Base-by-base conservation (phyloP, 2,329 filamentous ascomycete species). In the Colletotrichum eleusines region DNA sequence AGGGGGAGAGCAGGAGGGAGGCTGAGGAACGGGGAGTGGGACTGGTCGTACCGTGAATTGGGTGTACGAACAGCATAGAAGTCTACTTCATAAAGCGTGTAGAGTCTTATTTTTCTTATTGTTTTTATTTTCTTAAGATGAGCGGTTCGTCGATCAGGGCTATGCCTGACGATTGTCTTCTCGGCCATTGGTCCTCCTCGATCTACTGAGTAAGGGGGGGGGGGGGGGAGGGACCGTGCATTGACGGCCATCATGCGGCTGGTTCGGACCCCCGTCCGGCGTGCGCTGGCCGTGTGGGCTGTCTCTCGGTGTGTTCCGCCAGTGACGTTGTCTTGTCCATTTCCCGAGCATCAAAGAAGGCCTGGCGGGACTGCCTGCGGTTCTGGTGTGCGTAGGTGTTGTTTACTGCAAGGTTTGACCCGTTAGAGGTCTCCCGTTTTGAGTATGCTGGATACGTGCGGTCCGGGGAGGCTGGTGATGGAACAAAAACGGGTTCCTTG, bases 181-280 rank as follows among this genome's bases (percentile, higher is more conserved):
- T 11, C 42, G 42, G 20, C 42, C 20, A 44, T 44, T 44, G 20
- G 42, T 44, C 42, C 8, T 11, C 42, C 42, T 44, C 42, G 18
- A 44, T n/a, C 9, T 54, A 2, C 18, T 33, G 31, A 33, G 16
- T 16, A 2, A 16, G 20, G 28, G 6, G 5, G 14, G 40, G 18
- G 14, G 18, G 38, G 38, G 38, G n/a, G 38, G 38, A 2, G 40
- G 1, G 42, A 44, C 48, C 5, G 23, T n/a, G 53, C 63, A 65
- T 65, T 65, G 63, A 65, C 28, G 61, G 38, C 18, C n/a, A 31
- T 59, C 28, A 65, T 65, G 63, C 63, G 23, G 35, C 23, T 38
- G 63, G 51, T 12, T 11, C 14, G 26, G 33, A 8, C 51, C 20
- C 42, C 42, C 3, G 5, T n/a, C 40, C 14, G 58, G 26, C 38